Conservation (phyloP, 1,139 yeast genomes). For the Saccharomyces pastorianus region DNA sequence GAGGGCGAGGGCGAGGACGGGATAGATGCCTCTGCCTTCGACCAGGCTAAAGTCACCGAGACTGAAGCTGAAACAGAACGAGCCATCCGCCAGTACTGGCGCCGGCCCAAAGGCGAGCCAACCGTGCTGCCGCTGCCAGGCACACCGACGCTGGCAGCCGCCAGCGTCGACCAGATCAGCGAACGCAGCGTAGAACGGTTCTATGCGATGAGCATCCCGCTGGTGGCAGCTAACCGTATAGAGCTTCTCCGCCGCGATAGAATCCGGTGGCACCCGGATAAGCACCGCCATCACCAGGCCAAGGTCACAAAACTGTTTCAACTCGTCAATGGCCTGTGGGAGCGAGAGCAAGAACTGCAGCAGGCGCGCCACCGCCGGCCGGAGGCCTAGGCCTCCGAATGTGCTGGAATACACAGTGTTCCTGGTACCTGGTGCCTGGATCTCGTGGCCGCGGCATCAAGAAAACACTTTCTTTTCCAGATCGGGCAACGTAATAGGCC, state of each 20-base stretch:
- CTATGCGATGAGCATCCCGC: constrained; percentile 1
- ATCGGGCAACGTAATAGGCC: background rate
- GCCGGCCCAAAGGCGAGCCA: background rate
- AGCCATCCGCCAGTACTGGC: background rate
- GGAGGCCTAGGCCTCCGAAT: background rate
- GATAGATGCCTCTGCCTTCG: background rate
- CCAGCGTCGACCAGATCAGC: background rate
- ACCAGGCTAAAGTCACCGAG: background rate
- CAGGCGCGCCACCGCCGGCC: background rate
- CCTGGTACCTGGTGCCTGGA: background rate
- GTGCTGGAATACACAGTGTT: background rate
- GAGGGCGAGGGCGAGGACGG: background rate
- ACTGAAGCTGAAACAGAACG: background rate
- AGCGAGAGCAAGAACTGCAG: background rate
- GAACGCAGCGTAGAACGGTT: background rate
- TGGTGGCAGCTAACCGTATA: background rate
- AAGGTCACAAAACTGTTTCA: constrained; percentile 4
- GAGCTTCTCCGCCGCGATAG: constrained; percentile 5
- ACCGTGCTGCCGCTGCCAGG: background rate
- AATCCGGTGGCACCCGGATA: constrained; percentile 10
- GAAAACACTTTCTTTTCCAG: background rate
- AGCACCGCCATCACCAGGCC: background rate
- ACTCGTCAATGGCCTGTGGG: constrained; percentile 6
- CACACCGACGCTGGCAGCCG: background rate
- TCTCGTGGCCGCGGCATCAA: background rate